A percentile compares a stretch with the other conserved stretches of the same genome.
Evolutionary conservation across 768 basidiomycete species (phyloP).

Genomic region (Leucocoprinus sp.): DNA sequence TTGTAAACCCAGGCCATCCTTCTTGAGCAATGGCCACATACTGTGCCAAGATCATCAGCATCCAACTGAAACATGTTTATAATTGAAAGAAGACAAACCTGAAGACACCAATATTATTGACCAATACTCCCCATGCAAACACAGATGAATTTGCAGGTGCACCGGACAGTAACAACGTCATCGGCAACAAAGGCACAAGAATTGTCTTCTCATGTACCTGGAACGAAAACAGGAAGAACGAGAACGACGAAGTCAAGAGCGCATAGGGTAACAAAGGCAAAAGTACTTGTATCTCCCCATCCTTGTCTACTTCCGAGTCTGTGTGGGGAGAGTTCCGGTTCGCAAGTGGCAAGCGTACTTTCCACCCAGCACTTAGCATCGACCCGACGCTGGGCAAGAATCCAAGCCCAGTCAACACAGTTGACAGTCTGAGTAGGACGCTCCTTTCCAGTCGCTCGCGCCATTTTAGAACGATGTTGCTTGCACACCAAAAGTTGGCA

Average conservation of each 20-base stretch:
- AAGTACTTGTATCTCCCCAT: slow-evolving; percentile 30
- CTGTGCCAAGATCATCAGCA: slow-evolving; percentile 30
- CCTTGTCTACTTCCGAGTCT: slow-evolving; percentile 9
- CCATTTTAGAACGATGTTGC: slow-evolving; percentile 87
- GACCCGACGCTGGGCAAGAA: slow-evolving; percentile 57
- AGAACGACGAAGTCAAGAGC: slow-evolving; percentile 72
- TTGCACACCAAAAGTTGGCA: slow-evolving; percentile 96
- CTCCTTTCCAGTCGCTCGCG: slow-evolving; percentile 36
- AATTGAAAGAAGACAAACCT: slow-evolving; percentile 43
- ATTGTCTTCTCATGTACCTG: slow-evolving; percentile 97
- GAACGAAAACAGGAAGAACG: slow-evolving; percentile 95
- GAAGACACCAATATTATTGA: slow-evolving; percentile 82
- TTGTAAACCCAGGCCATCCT: slow-evolving; percentile 69
- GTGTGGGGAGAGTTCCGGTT: slow-evolving; percentile 4
- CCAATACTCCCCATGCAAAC: slow-evolving; percentile 64
- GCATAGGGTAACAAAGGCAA: slow-evolving; percentile 72
- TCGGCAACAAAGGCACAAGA: slow-evolving; percentile 74
- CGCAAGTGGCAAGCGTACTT: slow-evolving; percentile 14
- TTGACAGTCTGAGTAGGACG: slow-evolving; percentile 57
- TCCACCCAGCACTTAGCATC: slow-evolving; percentile 28
- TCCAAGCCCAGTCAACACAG: slow-evolving; percentile 57
- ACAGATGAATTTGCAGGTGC: slow-evolving; percentile 44
- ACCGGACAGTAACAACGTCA: slow-evolving; percentile 65
- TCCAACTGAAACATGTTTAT: not conserved
- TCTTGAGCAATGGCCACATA: slow-evolving; percentile 86